Evolutionary conservation across 2,329 filamentous ascomycete genomes (phyloP).

Genomic region (Huntiella bhutanensis): DNA sequence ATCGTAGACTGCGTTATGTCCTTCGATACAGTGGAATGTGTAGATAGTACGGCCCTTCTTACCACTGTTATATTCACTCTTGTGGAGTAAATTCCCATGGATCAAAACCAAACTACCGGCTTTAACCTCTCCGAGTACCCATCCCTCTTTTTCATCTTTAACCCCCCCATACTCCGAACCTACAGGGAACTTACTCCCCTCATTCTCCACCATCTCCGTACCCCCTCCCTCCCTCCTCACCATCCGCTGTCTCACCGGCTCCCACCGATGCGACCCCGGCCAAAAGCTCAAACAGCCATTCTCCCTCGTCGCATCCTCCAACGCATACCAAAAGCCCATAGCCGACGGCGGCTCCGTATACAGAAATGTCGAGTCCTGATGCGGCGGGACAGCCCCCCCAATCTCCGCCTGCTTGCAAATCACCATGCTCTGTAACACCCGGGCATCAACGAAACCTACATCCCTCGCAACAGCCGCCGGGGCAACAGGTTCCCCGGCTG

Average conservation of each 20-base stretch:
- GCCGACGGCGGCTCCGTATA: conserved; percentile 80
- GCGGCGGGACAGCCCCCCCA: conserved; percentile 72
- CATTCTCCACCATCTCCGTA: conserved; percentile 55
- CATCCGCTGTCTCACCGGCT: conserved; percentile 52
- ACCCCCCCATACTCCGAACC: conserved; percentile 26
- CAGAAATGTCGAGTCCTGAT: conserved; percentile 83
- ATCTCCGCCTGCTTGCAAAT: conserved; percentile 98
- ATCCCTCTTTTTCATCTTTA: conserved; percentile 27
- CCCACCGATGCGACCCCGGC: conserved; percentile 60
- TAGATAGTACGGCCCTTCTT: conserved; percentile 81
- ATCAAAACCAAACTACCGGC: conserved; percentile 83
- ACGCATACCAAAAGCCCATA: conserved; percentile 92
- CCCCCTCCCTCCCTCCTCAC: conserved; percentile 43
- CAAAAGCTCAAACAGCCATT: conserved; percentile 86
- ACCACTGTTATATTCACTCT: conserved; percentile 85
- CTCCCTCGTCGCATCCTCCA: conserved; percentile 71
- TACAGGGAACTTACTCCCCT: conserved; percentile 42
- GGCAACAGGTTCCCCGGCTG: conserved; percentile 26
- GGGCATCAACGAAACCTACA: conserved; percentile 58
- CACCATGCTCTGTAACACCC: conserved; percentile 81
- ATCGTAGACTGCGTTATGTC: conserved; percentile 55
- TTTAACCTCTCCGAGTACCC: conserved; percentile 72
- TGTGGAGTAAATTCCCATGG: conserved; percentile 87
- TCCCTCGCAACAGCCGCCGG: conserved; percentile 46
- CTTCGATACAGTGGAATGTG: conserved; percentile 93